Base-by-base conservation (phyloP, 805 yeast genomes). In the Candida takata region DNA sequence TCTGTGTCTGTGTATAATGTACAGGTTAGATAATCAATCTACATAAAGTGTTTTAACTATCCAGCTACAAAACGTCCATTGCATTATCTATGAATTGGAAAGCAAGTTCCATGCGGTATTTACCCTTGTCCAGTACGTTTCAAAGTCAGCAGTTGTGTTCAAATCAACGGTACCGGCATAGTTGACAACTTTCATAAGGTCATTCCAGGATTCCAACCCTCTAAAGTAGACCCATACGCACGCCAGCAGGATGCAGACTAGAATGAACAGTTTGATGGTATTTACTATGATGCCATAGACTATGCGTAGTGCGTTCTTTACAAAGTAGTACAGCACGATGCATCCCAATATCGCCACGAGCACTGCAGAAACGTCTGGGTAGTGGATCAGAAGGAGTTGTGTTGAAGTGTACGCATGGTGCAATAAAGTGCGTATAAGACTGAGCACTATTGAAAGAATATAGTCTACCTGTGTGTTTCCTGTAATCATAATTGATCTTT, bases 201-300 rank as follows among this genome's bases (percentile, higher is more conserved):
- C 27, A 9, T 8, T 24, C 14, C 27, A 20, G 7, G 23, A 20
- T 7, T 20, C 23, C 23, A 29, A 12, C 7, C 69, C 69, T 33
- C 69, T 49, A 14, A 53, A n/a, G 30, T 60, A 61, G 13, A 62
- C 31, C 45, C 60, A 52, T 6, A 51, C 29, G 4, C 35, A 45
- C 0, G 54, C 11, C 2, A 51, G 19, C 0, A 54, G 17, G 12
- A 56, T 11, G 1, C 37, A 12, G 1, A 55, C 13, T n/a, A 51
- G 38, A 1, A 55, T 15, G 1, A 28, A 7, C 10, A 73, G 27
- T 38, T 50, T 63, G 24, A 62, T 10, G 3, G 56, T 41, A 4
- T 52, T 49, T 24, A 48, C 19, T 2, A 53, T 29, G 3, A 51
- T 15, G 3, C 43, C 27, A 20, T 44, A 40, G 9, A 53, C 35